Evolutionary conservation across 345 rosid species (phyloP).

Genomic region (Capsella bursapastoris): DNA sequence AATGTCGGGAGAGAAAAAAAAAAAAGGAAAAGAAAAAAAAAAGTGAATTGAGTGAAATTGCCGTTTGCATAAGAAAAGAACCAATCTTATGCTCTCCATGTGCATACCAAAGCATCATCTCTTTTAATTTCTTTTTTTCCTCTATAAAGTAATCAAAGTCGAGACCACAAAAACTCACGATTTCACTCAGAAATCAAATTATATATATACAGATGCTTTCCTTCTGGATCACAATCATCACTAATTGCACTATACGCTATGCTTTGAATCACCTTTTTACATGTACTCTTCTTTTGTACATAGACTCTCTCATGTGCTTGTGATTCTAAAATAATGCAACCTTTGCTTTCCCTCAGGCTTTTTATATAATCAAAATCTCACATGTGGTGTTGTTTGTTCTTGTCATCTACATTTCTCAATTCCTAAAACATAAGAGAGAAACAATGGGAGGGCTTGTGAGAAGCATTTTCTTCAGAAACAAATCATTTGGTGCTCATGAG

Average conservation of each 20-base stretch:
- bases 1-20: not conserved
- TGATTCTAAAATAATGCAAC: constrained; percentile 38
- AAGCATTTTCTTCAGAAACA: constrained; percentile 71
- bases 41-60: constrained; percentile 41
- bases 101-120: constrained; percentile 27
- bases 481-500: constrained; percentile 51
- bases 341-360: constrained; percentile 7
- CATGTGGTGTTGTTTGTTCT: constrained; percentile 7
- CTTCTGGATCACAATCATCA: constrained; percentile 47
- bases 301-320: constrained; percentile 35
- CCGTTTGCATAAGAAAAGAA: constrained; percentile 40
- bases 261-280: constrained; percentile 11
- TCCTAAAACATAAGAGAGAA: constrained; percentile 23
- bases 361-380: constrained; percentile 30
- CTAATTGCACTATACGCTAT: constrained; percentile 39
- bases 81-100: constrained; percentile 40
- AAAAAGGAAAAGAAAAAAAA: no score
- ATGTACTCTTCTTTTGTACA: constrained; percentile 20
- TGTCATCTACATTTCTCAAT: constrained; percentile 33
- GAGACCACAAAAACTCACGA: constrained; percentile 41
- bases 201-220: constrained; percentile 22
- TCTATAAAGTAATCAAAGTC: constrained; percentile 17
- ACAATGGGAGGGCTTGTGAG: constrained; percentile 79
- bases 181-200: not conserved
- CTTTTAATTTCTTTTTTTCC: no score